Percentiles rank a stretch among this genome's conserved stretches.
Conservation (phyloP, 805 yeast species). For the Nakazawaea pomicola region DNA sequence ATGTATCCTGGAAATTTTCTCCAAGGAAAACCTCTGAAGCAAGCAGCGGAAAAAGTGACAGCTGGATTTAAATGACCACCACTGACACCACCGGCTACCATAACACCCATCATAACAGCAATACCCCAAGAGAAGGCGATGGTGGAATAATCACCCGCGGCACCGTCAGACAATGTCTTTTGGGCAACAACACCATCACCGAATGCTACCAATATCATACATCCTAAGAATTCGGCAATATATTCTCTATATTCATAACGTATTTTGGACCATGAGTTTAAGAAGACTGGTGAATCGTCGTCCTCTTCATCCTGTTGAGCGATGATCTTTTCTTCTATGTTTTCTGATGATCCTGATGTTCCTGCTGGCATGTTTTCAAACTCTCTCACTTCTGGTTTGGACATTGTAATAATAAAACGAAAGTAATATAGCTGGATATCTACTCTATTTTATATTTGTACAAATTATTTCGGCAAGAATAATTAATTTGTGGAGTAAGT, state of each 20-base stretch:
- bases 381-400: constrained; percentile 9
- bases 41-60: constrained; percentile 40
- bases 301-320: not conserved
- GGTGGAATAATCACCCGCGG: constrained; percentile 36
- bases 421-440: too few relatives aligned
- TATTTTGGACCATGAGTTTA: constrained; percentile 25
- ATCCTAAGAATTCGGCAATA: constrained; percentile 49
- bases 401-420: constrained; percentile 4
- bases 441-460: too few relatives aligned
- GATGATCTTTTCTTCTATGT: not conserved
- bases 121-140: constrained; percentile 49
- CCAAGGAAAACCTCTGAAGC: constrained; percentile 49
- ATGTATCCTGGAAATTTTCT: constrained; percentile 41
- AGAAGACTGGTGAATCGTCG: constrained; percentile 10
- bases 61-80: constrained; percentile 59
- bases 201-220: constrained; percentile 36
- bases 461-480: not conserved
- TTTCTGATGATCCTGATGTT: constrained; percentile 6
- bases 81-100: constrained; percentile 48
- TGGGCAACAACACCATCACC: constrained; percentile 50
- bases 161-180: constrained; percentile 29
- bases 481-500: not conserved
- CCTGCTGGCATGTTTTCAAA: constrained; percentile 11
- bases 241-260: constrained; percentile 37
- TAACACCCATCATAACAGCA: constrained; percentile 48